Percentiles rank a stretch among this genome's conserved stretches.
phyloP scores from a whole-genome alignment of 495 filamentous ascomycete genomes.

The Neurospora sp. region DNA sequence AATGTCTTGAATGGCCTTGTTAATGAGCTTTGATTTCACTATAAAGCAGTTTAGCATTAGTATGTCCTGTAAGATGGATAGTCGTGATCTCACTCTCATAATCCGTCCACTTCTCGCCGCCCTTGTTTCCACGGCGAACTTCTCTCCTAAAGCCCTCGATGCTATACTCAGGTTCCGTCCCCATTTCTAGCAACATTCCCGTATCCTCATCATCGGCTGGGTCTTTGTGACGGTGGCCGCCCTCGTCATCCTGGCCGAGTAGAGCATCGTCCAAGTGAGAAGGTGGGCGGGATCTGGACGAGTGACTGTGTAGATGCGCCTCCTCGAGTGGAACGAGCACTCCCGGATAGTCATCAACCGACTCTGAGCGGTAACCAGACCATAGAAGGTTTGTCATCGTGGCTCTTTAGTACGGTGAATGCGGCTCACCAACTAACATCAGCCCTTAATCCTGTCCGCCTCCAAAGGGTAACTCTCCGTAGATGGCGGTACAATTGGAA shows the following conservation, averaged over 20 bases:
- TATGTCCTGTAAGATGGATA: neutral
- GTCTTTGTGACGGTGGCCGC: slow-evolving; percentile 17
- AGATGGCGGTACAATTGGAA: neutral
- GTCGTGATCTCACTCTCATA: slow-evolving; percentile 37
- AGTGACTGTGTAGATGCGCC: slow-evolving; percentile 39
- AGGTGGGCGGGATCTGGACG: slow-evolving; percentile 22
- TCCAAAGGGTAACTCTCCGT: neutral
- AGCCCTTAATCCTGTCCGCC: neutral
- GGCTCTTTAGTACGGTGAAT: neutral
- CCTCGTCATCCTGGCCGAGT: slow-evolving; percentile 11
- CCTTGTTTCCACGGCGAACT: slow-evolving; percentile 28
- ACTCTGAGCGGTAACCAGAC: slow-evolving; percentile 21
- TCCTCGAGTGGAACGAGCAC: slow-evolving; percentile 39
- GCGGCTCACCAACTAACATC: neutral
- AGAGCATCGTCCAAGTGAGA: slow-evolving; percentile 24
- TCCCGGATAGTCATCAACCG: slow-evolving; percentile 32
- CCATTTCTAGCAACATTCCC: slow-evolving; percentile 29
- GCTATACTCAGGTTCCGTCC: slow-evolving; percentile 35
- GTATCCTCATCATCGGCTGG: slow-evolving; percentile 26
- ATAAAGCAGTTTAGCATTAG: slow-evolving; percentile 12
- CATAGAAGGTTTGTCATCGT: neutral
- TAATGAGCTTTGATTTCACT: slow-evolving; percentile 55
- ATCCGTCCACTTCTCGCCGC: slow-evolving; percentile 30
- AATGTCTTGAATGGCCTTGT: slow-evolving; percentile 72
- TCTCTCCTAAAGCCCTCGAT: slow-evolving; percentile 40